phyloP scores from a whole-genome alignment of 768 basidiomycete species.

The Russula sp. region DNA sequence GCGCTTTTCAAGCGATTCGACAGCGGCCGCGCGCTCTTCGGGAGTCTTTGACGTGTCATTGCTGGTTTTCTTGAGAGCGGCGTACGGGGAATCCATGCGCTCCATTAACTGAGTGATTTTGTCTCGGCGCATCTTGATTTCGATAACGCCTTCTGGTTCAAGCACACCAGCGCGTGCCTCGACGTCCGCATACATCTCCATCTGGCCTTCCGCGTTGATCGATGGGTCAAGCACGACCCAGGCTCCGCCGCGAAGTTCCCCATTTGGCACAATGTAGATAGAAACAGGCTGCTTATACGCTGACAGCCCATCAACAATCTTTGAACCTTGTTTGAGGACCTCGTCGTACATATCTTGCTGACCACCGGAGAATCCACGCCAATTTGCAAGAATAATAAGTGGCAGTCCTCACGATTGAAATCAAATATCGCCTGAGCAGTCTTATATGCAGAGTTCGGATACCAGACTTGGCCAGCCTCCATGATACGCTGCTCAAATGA shows the following conservation, averaged over 20 bases:
- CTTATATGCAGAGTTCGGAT: conserved; percentile 99
- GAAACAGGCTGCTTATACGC: conserved; percentile 97
- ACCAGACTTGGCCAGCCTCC: conserved; percentile 99
- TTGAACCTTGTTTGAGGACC: conserved; percentile 93
- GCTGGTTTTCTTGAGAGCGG: conserved; percentile 73
- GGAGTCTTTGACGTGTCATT: conserved; percentile 68
- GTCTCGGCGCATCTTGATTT: conserved; percentile 96
- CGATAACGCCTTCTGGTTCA: conserved; percentile 95
- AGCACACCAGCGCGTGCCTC: conserved; percentile 95
- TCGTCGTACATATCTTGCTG: conserved; percentile 99
- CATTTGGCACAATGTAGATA: conserved; percentile 97
- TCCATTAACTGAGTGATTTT: conserved; percentile 91
- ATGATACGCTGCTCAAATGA: conserved; percentile 98
- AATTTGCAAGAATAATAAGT: conserved; percentile 98
- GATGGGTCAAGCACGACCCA: conserved; percentile 99
- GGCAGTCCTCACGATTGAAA: conserved; percentile 95
- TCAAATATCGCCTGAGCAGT: conserved; percentile 99
- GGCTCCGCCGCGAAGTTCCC: conserved; percentile 96
- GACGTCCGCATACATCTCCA: conserved; percentile 99
- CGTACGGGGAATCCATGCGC: conserved; percentile 82
- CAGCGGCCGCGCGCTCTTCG: conserved; percentile 71
- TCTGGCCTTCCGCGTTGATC: conserved; percentile 86
- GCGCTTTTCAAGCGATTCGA: conserved; percentile 64
- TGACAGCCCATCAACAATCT: conserved; percentile 97
- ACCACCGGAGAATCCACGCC: conserved; percentile 99